These are phyloP conservation scores for Suillus decipiens DNA, from an alignment of 768 basidiomycete species.

Conservation along the genomic window DNA sequence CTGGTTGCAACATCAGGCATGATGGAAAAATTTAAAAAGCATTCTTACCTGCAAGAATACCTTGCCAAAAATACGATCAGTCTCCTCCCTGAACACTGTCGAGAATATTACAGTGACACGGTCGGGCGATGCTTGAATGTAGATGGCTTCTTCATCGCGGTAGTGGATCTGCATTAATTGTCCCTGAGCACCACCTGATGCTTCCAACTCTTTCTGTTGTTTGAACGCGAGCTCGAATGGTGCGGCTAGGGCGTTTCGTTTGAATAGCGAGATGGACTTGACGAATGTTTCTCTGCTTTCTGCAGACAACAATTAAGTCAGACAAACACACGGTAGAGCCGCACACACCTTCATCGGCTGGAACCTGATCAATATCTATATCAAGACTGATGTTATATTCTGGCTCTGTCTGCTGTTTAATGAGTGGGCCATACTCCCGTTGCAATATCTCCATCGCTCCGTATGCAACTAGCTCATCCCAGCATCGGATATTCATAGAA, in stretches of 20 bases:
- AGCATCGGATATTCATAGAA: slow-evolving; percentile 97
- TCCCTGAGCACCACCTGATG: slow-evolving; percentile 63
- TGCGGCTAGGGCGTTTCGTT: slow-evolving; percentile 92
- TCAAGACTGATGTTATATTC: slow-evolving; percentile 88
- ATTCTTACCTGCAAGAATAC: slow-evolving; percentile 91
- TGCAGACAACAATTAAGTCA: slow-evolving; percentile 33
- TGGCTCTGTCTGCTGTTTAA: slow-evolving; percentile 70
- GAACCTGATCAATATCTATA: slow-evolving; percentile 86
- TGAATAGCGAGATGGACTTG: slow-evolving; percentile 79
- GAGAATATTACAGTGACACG: slow-evolving; percentile 98
- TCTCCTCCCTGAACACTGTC: slow-evolving; percentile 95
- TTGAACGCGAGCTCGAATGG: slow-evolving; percentile 91
- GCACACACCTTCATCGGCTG: slow-evolving; percentile 71
- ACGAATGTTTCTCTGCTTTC: slow-evolving; percentile 82
- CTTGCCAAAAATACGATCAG: slow-evolving; percentile 94
- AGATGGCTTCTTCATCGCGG: slow-evolving; percentile 96
- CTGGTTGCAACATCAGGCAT: slow-evolving; percentile 39
- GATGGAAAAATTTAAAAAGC: background rate
- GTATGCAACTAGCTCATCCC: slow-evolving; percentile 88
- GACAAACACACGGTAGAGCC: slow-evolving; percentile 2
- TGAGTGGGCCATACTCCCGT: slow-evolving; percentile 78
- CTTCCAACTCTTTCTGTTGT: slow-evolving; percentile 81
- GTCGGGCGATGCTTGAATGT: slow-evolving; percentile 89
- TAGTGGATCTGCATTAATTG: slow-evolving; percentile 94
- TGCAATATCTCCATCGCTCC: slow-evolving; percentile 80